Percentiles rank a stretch among this genome's conserved stretches.
These are phyloP conservation scores for Kregervanrija fluxuum DNA, from an alignment of 805 yeast genomes.

Conservation along the genomic window DNA sequence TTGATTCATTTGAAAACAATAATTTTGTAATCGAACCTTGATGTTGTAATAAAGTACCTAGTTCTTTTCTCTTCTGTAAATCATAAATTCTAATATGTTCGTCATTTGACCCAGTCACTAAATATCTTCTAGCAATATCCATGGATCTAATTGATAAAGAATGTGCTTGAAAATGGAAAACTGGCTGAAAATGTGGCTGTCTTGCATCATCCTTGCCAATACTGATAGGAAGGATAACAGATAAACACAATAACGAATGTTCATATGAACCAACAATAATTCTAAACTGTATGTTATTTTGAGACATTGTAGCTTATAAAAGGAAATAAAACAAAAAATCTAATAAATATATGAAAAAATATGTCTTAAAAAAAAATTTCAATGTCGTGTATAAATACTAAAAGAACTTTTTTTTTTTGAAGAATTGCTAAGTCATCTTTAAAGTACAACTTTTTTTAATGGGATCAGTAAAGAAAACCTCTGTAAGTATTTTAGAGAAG, in stretches of 20 bases:
- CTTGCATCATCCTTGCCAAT: constrained; percentile 19
- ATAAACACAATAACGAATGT: constrained; percentile 81
- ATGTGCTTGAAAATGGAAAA: constrained; percentile 95
- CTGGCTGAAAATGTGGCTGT: constrained; percentile 75
- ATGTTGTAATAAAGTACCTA: constrained; percentile 85
- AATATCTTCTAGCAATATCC: constrained; percentile 73
- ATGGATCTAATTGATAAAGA: constrained; percentile 79
- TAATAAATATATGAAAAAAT: not conserved
- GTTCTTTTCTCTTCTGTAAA: constrained; percentile 84
- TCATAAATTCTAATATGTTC: constrained; percentile 94
- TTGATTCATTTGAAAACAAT: constrained; percentile 53
- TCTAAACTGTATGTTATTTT: constrained; percentile 45
- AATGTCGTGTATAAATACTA: no score
- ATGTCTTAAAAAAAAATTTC: not conserved
- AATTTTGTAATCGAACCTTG: constrained; percentile 78
- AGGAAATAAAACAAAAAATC: not conserved
- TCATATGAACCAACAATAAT: constrained; percentile 93
- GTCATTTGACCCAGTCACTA: constrained; percentile 92
- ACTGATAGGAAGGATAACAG: constrained; percentile 49
- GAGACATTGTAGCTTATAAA: constrained; percentile 1
- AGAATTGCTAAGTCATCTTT: no score
- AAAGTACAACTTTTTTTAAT: no score
- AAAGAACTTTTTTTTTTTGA: no score
- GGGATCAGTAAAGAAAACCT: no score
- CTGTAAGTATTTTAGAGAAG: no score